Percentiles rank a stretch among this genome's conserved stretches.
Evolutionary conservation across 345 rosid genomes (phyloP).

Genomic region (Jatropha curcas): DNA sequence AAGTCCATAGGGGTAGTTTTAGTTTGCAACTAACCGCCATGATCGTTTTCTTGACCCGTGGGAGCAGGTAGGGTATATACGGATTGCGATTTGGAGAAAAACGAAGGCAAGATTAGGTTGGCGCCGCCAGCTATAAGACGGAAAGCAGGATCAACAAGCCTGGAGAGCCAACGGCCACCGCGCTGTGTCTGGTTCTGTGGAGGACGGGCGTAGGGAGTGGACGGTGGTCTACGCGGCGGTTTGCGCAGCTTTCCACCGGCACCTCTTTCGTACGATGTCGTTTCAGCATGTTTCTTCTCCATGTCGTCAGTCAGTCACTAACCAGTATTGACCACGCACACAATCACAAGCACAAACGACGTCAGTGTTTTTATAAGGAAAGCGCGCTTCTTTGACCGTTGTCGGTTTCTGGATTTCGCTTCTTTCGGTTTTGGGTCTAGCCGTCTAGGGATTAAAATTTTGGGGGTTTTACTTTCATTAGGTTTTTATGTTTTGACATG

Average conservation of each 20-base stretch:
- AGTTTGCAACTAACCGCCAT: constrained; percentile 36
- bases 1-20: not conserved
- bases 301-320: not conserved
- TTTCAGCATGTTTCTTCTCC: constrained; percentile 17
- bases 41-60: constrained; percentile 21
- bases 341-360: not conserved
- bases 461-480: too few species aligned
- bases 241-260: constrained; percentile 68
- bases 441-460: too few species aligned
- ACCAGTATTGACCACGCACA: not conserved
- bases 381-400: not conserved
- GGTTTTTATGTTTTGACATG: too few species aligned
- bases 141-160: constrained; percentile 76
- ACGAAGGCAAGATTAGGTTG: constrained; percentile 56
- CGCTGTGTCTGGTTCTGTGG: constrained; percentile 42
- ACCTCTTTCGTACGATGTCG: constrained; percentile 48
- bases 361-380: not conserved
- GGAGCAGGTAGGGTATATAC: constrained; percentile 42
- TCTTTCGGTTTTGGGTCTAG: too few species aligned
- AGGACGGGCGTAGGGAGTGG: constrained; percentile 68
- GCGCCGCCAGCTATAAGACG: constrained; percentile 72
- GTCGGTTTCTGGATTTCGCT: not conserved
- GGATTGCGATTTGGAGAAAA: constrained; percentile 49
- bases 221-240: constrained; percentile 37
- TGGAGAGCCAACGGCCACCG: constrained; percentile 63